Evolutionary conservation across 2,329 filamentous ascomycete species (phyloP).

Genomic region (Penicillium sclerotigenum): DNA sequence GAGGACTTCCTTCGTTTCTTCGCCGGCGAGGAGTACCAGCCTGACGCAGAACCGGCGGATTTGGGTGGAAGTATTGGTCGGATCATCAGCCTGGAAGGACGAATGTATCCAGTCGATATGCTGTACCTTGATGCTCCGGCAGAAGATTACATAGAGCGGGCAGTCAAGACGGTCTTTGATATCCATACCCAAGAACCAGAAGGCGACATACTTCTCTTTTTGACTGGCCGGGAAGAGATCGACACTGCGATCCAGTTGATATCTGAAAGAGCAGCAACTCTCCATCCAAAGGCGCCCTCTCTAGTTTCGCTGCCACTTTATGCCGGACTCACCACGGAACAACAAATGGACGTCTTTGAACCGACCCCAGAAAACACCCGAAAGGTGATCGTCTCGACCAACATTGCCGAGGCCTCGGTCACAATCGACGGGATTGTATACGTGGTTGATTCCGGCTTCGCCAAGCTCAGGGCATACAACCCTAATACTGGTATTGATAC

Average conservation of each 20-base stretch:
- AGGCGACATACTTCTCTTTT: constrained; percentile 86
- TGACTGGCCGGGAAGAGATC: constrained; percentile 92
- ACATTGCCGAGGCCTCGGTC: constrained; percentile 93
- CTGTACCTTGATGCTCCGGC: constrained; percentile 74
- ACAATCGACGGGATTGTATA: constrained; percentile 91
- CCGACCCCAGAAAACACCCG: constrained; percentile 74
- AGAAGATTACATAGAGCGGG: constrained; percentile 82
- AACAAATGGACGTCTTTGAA: constrained; percentile 95
- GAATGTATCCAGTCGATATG: constrained; percentile 83
- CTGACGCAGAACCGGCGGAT: constrained; percentile 32
- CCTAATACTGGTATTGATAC: constrained; percentile 83
- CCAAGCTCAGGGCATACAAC: constrained; percentile 84
- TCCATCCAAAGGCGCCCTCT: constrained; percentile 57
- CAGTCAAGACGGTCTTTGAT: constrained; percentile 78
- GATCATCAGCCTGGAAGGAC: constrained; percentile 82
- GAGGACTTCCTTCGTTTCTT: constrained; percentile 84
- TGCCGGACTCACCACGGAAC: constrained; percentile 80
- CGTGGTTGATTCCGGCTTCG: constrained; percentile 86
- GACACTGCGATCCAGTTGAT: constrained; percentile 77
- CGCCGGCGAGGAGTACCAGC: constrained; percentile 43
- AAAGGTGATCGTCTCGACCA: constrained; percentile 90
- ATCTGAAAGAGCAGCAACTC: constrained; percentile 64
- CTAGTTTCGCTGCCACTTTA: constrained; percentile 78
- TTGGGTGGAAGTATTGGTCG: constrained; percentile 50
- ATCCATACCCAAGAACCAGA: constrained; percentile 78